Base-by-base conservation (phyloP, 257 asterid species). In the Perilla frutescens region DNA sequence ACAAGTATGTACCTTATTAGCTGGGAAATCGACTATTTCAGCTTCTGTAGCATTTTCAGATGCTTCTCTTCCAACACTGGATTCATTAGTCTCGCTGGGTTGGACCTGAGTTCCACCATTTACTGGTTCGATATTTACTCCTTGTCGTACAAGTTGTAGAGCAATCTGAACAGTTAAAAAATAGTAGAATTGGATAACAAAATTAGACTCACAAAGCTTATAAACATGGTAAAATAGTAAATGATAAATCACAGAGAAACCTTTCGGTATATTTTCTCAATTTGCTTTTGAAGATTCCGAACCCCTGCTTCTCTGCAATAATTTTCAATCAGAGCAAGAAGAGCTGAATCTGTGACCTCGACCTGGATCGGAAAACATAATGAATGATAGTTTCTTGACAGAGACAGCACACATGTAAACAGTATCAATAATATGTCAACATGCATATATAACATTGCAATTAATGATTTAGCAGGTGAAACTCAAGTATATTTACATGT, bases 231-330 rank as follows among this genome's bases (percentile, higher is more conserved):
- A 63, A 65, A 32, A 1, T 4, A 2, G 44, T 66, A 14, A 60
- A 58, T 58, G 36, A 44, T 56, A 40, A 55, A 32, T 50, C 50
- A 51, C 2, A 36, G 36, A 3, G 15, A 68, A 77, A 94, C 98
- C 99, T 95, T 95, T 78, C 98, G 85, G 68, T 95, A 95, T 77
- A 95, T 95, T 86, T 95, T 92, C 85, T 95, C 98, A 76, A 95
- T 95, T 79, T 95, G 99, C 94, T 95, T 95, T 78, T 95, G 99
- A 82, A 95, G 98, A 84, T 92, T 95, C 74, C 99, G 89, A 48
- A 95, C 99, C 62, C 99, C 99, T 2, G 98, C 96, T 87, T 95
- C 99, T 84, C 99, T 81, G 88, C 98, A 95, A 78, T 95, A 95
- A 85, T 86, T 92, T 82, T 95, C 99, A 50, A 92, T 90, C 80